Percentiles rank a stretch among this genome's conserved stretches.
Conservation (phyloP, 305 asterid species). For the Fraxinus velutina region DNA sequence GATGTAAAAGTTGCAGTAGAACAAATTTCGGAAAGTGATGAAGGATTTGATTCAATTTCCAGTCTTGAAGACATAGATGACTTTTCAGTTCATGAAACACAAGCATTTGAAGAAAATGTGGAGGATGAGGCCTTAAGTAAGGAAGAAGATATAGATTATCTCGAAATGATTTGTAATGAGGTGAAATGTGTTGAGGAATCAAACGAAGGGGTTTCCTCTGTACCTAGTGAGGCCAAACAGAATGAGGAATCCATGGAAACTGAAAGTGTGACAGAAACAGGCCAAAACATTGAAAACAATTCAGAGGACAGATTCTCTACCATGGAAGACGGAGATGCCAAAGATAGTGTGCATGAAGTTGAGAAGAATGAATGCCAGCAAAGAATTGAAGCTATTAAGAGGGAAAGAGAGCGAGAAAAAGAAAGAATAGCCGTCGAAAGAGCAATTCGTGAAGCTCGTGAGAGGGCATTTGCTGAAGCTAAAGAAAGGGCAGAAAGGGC, state of each 20-base stretch:
- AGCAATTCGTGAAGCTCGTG: slow-evolving; percentile 91
- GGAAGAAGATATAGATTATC: slow-evolving; percentile 35
- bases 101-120: slow-evolving; percentile 30
- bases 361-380: slow-evolving; percentile 38
- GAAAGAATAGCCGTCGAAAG: slow-evolving; percentile 81
- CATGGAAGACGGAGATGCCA: slow-evolving; percentile 35
- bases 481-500: slow-evolving; percentile 88
- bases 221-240: slow-evolving; percentile 26
- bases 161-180: slow-evolving; percentile 27
- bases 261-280: slow-evolving; percentile 35
- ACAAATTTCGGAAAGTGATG: slow-evolving; percentile 40
- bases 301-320: slow-evolving; percentile 30
- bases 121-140: slow-evolving; percentile 24
- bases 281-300: slow-evolving; percentile 26
- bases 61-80: slow-evolving; percentile 31
- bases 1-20: slow-evolving; percentile 31
- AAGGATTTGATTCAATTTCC: slow-evolving; percentile 35
- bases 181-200: slow-evolving; percentile 30
- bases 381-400: slow-evolving; percentile 64
- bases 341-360: slow-evolving; percentile 34
- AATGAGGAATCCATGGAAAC: slow-evolving; percentile 35
- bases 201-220: slow-evolving; percentile 30
- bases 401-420: slow-evolving; percentile 73
- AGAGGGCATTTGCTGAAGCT: slow-evolving; percentile 94
- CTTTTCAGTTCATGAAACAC: slow-evolving; percentile 34